These are phyloP conservation scores for Quillaja saponaria DNA, from an alignment of 306 rosid genomes.

Conservation along the genomic window DNA sequence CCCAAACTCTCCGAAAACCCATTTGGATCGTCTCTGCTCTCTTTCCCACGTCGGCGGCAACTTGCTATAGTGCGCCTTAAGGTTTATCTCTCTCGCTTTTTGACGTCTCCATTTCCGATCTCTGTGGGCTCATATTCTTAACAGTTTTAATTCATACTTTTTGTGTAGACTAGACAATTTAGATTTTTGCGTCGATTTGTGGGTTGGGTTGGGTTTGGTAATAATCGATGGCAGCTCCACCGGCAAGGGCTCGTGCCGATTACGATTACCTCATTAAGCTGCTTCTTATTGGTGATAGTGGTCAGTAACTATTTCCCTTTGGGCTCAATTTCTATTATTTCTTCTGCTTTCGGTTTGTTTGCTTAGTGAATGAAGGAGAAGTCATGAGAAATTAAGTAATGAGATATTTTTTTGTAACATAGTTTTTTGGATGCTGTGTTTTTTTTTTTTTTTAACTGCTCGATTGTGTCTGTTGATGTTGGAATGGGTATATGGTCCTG, in stretches of 20 bases:
- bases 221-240: constrained; percentile 62
- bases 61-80: constrained; percentile 25
- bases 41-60: constrained; percentile 45
- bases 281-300: constrained; percentile 88
- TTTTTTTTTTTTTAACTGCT: background rate
- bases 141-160: background rate
- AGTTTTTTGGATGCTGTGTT: too few species aligned
- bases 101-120: constrained; percentile 33
- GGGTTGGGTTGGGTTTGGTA: constrained; percentile 29
- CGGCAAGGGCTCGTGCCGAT: constrained; percentile 84
- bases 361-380: constrained; percentile 22
- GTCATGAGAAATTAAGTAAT: background rate
- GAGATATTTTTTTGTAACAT: too few species aligned
- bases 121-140: background rate
- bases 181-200: constrained; percentile 5
- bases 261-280: constrained; percentile 89
- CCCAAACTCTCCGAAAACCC: constrained; percentile 22
- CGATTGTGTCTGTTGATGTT: constrained; percentile 5
- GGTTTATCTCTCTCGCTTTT: background rate
- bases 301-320: constrained; percentile 33
- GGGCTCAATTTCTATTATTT: background rate
- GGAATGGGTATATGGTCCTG: constrained; percentile 1
- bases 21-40: constrained; percentile 40
- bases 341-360: constrained; percentile 15
- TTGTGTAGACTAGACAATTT: constrained; percentile 18